These are phyloP conservation scores for Pythium aquatile DNA, from an alignment of 352 stramenopile species.

Conservation along the genomic window DNA sequence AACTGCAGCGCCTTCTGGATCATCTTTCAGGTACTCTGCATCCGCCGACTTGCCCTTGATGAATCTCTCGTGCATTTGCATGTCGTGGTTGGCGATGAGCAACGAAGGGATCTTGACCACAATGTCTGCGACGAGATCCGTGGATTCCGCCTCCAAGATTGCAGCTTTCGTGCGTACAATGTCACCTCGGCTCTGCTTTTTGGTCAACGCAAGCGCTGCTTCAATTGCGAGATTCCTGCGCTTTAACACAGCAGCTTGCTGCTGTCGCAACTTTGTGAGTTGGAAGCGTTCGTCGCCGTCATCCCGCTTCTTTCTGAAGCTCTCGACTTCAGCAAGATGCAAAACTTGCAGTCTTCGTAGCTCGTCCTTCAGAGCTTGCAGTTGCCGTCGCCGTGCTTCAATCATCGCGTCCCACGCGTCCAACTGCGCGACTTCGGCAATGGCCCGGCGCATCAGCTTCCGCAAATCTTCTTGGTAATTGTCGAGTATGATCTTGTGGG, in stretches of 20 bases:
- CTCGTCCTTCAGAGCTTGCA: slow-evolving; percentile 58
- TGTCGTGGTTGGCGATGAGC: slow-evolving; percentile 73
- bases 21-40: slow-evolving; percentile 55
- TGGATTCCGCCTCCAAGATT: slow-evolving; percentile 6
- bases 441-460: slow-evolving; percentile 47
- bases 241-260: slow-evolving; percentile 50
- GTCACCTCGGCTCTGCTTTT: slow-evolving; percentile 31
- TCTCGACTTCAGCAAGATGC: slow-evolving; percentile 62
- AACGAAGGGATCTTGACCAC: slow-evolving; percentile 48
- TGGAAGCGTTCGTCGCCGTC: slow-evolving; percentile 63
- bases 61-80: slow-evolving; percentile 67
- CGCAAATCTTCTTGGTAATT: slow-evolving; percentile 63
- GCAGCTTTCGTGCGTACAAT: slow-evolving; percentile 35
- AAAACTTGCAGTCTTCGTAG: slow-evolving; percentile 51
- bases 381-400: slow-evolving; percentile 49
- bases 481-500: slow-evolving; percentile 42
- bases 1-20: slow-evolving; percentile 6
- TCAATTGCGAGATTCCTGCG: slow-evolving; percentile 42
- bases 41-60: slow-evolving; percentile 60
- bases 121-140: slow-evolving; percentile 34
- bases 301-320: slow-evolving; percentile 57
- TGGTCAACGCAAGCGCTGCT: slow-evolving; percentile 32
- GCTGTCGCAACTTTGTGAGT: slow-evolving; percentile 51
- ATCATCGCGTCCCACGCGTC: slow-evolving; percentile 77
- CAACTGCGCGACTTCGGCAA: slow-evolving; percentile 47